Conservation (phyloP, 2,329 filamentous ascomycete genomes). For the Diaporthe sp. region DNA sequence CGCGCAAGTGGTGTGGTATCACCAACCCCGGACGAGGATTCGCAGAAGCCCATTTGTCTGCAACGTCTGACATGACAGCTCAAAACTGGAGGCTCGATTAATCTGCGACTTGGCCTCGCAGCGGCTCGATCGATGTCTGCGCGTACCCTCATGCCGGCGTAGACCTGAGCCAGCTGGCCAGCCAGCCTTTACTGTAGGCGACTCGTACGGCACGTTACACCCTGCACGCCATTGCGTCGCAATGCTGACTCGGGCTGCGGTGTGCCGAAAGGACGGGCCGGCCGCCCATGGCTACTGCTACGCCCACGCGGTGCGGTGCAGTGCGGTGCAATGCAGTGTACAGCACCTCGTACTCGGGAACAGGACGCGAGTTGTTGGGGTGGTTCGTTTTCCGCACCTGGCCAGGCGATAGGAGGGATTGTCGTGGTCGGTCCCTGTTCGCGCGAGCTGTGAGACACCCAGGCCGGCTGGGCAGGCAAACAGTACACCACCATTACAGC, state of each 20-base stretch:
- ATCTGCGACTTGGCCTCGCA: neutral
- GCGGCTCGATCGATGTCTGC: neutral
- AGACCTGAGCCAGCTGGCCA: neutral
- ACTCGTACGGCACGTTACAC: conserved; percentile 12
- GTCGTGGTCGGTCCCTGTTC: neutral
- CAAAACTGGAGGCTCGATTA: neutral
- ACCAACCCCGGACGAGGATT: neutral
- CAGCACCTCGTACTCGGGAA: conserved; percentile 1
- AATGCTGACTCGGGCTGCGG: conserved; percentile 17
- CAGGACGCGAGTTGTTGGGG: neutral
- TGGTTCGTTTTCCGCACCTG: neutral
- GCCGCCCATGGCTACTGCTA: neutral
- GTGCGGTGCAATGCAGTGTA: neutral
- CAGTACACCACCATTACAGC: too few relatives aligned
- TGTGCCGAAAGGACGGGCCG: conserved; percentile 22
- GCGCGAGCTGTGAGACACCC: neutral
- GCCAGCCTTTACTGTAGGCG: neutral
- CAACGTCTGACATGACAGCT: neutral
- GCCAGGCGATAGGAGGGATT: neutral
- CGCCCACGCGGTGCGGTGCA: neutral
- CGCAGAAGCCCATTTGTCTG: neutral
- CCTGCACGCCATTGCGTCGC: conserved; percentile 2
- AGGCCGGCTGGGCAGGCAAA: conserved; percentile 4
- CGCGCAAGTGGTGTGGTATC: neutral
- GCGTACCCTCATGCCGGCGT: conserved; percentile 4